These are phyloP conservation scores for Ophiostoma tasmaniense DNA, from an alignment of 2,329 filamentous ascomycete species.

Conservation along the genomic window DNA sequence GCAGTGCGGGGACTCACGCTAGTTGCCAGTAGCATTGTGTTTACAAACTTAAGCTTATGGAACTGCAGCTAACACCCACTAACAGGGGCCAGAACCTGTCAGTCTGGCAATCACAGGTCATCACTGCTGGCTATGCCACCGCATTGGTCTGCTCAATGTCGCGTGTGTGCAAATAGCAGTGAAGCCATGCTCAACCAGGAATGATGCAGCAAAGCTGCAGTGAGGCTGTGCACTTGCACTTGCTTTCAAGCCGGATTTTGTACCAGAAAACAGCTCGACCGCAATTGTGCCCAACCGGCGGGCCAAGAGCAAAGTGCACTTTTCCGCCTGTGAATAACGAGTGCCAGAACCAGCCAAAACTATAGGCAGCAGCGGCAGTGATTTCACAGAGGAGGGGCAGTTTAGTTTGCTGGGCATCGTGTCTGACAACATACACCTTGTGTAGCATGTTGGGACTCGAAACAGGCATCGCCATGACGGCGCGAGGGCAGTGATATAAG, in stretches of 20 bases:
- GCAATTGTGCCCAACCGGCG: background rate
- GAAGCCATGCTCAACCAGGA: conserved; percentile 3
- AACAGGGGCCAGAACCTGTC: background rate
- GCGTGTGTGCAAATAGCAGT: background rate
- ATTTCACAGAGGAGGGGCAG: background rate
- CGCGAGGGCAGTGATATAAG: background rate
- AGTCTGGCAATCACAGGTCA: background rate
- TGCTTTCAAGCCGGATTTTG: background rate
- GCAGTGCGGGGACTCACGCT: background rate
- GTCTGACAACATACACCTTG: background rate
- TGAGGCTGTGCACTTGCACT: conserved; percentile 5
- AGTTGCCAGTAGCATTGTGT: background rate
- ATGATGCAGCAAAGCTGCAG: conserved; percentile 4
- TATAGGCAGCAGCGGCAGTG: background rate
- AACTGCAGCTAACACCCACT: background rate
- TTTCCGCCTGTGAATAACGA: background rate
- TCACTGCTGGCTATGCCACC: background rate
- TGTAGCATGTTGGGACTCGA: background rate
- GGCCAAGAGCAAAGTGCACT: background rate
- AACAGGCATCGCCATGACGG: background rate
- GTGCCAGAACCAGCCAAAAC: background rate
- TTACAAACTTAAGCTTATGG: background rate
- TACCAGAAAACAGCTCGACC: background rate
- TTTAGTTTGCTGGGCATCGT: background rate
- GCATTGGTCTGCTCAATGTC: background rate